Evolutionary conservation across 2,329 filamentous ascomycete genomes (phyloP).

Genomic region (Monilinia aucupariae): DNA sequence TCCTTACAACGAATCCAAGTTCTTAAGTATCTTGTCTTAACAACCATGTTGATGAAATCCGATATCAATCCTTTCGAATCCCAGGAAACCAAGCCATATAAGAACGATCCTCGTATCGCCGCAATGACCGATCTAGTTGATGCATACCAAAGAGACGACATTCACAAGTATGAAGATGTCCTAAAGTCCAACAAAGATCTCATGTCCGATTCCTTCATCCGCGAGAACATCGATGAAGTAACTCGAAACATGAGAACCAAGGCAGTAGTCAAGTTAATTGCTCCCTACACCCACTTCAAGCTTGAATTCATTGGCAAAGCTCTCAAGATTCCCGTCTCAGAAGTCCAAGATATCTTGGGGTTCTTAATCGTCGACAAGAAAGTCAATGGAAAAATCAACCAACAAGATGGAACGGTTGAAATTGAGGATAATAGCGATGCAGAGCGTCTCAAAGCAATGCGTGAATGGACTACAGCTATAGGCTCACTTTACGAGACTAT

Average conservation of each 20-base stretch:
- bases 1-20: conserved; percentile 95
- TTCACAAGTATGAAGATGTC: conserved; percentile 84
- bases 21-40: conserved; percentile 90
- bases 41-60: conserved; percentile 97
- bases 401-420: conserved; percentile 76
- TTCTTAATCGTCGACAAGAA: conserved; percentile 89
- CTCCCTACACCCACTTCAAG: conserved; percentile 90
- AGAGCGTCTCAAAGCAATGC: conserved; percentile 67
- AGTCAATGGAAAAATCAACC: conserved; percentile 82
- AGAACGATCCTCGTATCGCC: conserved; percentile 87
- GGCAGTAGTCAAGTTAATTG: conserved; percentile 86
- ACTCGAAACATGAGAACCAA: conserved; percentile 98
- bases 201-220: conserved; percentile 88
- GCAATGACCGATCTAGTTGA: conserved; percentile 98
- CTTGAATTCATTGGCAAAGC: conserved; percentile 81
- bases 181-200: conserved; percentile 84
- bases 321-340: conserved; percentile 75
- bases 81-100: conserved; percentile 97
- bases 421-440: conserved; percentile 70
- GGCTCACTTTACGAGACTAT: conserved; percentile 63
- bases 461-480: conserved; percentile 67
- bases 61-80: conserved; percentile 99
- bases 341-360: conserved; percentile 93
- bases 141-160: conserved; percentile 92
- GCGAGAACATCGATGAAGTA: conserved; percentile 98